phyloP scores from a whole-genome alignment of 176 grass and related monocot genomes.

The Chrysopogon serrulatus region DNA sequence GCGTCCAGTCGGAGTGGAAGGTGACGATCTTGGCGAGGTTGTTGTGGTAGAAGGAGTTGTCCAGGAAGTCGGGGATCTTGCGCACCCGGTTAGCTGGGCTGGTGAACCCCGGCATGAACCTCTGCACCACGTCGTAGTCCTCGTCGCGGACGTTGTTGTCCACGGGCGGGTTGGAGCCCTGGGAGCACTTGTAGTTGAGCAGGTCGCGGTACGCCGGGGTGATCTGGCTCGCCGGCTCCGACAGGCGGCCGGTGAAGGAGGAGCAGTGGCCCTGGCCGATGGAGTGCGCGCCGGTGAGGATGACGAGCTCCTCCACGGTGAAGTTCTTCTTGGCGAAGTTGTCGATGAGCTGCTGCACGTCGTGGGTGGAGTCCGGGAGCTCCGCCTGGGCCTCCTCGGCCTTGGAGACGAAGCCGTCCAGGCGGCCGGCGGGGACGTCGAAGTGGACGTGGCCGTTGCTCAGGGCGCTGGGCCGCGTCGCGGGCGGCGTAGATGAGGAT shows the following conservation, averaged over 20 bases:
- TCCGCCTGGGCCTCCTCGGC: constrained; percentile 37
- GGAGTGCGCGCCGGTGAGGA: constrained; percentile 68
- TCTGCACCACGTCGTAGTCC: background rate
- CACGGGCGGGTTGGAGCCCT: background rate
- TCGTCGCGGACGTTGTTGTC: constrained; percentile 27
- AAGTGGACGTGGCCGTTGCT: constrained; percentile 43
- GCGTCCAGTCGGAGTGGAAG: constrained; percentile 51
- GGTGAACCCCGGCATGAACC: constrained; percentile 13
- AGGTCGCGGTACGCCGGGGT: constrained; percentile 24
- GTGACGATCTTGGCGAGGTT: constrained; percentile 33
- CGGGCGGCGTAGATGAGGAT: constrained; percentile 52
- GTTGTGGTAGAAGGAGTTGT: constrained; percentile 48
- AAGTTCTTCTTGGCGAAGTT: constrained; percentile 54
- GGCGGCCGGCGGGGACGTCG: constrained; percentile 52
- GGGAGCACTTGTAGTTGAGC: constrained; percentile 31
- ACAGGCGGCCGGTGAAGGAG: constrained; percentile 41
- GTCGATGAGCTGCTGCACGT: constrained; percentile 14
- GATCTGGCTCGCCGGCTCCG: constrained; percentile 12
- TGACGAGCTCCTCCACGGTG: constrained; percentile 51
- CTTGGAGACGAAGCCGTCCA: constrained; percentile 47
- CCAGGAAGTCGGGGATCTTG: constrained; percentile 15
- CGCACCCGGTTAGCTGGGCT: constrained; percentile 47
- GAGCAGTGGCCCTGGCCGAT: constrained; percentile 62
- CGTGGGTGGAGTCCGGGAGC: constrained; percentile 39
- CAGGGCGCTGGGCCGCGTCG: constrained; percentile 41